These are phyloP conservation scores for Penicillium sp. DNA, from an alignment of 2,329 filamentous ascomycete genomes.

Conservation along the genomic window DNA sequence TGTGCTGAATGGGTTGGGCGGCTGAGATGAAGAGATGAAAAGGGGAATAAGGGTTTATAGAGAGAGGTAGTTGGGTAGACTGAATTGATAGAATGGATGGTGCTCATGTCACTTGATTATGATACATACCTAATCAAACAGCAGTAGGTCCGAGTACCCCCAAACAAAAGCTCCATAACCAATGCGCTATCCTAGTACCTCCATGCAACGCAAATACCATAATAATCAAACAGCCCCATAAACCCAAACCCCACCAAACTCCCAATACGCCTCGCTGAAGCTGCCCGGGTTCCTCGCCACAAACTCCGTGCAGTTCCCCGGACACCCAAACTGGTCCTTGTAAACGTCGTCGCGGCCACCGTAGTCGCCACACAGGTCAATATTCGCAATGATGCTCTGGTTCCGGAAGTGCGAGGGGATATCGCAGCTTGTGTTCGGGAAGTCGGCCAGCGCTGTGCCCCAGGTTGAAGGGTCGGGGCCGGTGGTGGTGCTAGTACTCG, in stretches of 20 bases:
- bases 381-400: conserved; percentile 69
- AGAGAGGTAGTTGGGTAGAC: no score
- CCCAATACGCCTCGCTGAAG: conserved; percentile 68
- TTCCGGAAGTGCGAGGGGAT: conserved; percentile 66
- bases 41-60: no score
- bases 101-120: no score
- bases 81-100: no score
- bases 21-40: no score
- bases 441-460: conserved; percentile 67
- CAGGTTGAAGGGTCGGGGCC: conserved; percentile 65
- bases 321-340: conserved; percentile 2
- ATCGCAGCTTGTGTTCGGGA: conserved; percentile 66
- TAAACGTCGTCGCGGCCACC: conserved; percentile 38
- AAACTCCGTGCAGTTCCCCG: conserved; percentile 37
- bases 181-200: no score
- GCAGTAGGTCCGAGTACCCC: no score
- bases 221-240: conserved; percentile 48
- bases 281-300: conserved; percentile 53
- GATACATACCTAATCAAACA: no score
- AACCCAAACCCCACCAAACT: conserved; percentile 65
- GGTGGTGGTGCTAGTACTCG: conserved; percentile 30
- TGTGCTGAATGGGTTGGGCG: no score
- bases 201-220: background rate
- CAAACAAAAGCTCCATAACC: background rate
- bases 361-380: conserved; percentile 66